A percentile compares a stretch with the other conserved stretches of the same genome.
These are phyloP conservation scores for Ceratobasidium papillatum DNA, from an alignment of 1,284 basidiomycete species.

Conservation along the genomic window DNA sequence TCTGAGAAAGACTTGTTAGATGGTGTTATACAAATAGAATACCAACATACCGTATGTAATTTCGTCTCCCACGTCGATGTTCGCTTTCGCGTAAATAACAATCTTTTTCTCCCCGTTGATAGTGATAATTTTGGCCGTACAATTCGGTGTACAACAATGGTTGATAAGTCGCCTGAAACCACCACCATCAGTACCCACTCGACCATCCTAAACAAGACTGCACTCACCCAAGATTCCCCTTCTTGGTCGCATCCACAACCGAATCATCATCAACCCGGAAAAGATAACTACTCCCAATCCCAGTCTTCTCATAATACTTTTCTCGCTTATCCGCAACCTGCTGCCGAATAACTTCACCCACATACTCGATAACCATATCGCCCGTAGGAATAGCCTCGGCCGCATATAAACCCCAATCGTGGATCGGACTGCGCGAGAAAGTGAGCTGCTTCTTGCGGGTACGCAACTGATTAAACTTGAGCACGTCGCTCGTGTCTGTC, in stretches of 20 bases:
- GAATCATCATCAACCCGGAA: slow-evolving; percentile 93
- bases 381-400: slow-evolving; percentile 93
- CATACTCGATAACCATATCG: slow-evolving; percentile 99
- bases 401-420: slow-evolving; percentile 97
- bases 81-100: slow-evolving; percentile 96
- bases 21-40: not conserved
- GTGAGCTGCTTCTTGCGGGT: slow-evolving; percentile 97
- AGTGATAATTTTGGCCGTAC: slow-evolving; percentile 97
- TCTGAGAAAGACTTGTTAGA: slow-evolving; percentile 57
- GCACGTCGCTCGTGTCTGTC: slow-evolving; percentile 55
- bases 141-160: slow-evolving; percentile 97
- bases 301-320: slow-evolving; percentile 94
- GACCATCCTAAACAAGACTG: not conserved
- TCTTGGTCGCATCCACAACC: slow-evolving; percentile 98
- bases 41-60: slow-evolving; percentile 79
- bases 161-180: slow-evolving; percentile 85
- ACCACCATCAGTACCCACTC: not conserved
- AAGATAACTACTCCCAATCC: slow-evolving; percentile 93
- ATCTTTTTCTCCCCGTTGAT: slow-evolving; percentile 99
- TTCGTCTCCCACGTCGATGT: slow-evolving; percentile 93
- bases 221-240: slow-evolving; percentile 93
- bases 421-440: slow-evolving; percentile 95
- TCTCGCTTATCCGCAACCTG: slow-evolving; percentile 97
- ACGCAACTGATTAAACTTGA: slow-evolving; percentile 99
- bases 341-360: slow-evolving; percentile 95